Conservation (phyloP, 208 protist species). For the Crithidia thermophila region DNA sequence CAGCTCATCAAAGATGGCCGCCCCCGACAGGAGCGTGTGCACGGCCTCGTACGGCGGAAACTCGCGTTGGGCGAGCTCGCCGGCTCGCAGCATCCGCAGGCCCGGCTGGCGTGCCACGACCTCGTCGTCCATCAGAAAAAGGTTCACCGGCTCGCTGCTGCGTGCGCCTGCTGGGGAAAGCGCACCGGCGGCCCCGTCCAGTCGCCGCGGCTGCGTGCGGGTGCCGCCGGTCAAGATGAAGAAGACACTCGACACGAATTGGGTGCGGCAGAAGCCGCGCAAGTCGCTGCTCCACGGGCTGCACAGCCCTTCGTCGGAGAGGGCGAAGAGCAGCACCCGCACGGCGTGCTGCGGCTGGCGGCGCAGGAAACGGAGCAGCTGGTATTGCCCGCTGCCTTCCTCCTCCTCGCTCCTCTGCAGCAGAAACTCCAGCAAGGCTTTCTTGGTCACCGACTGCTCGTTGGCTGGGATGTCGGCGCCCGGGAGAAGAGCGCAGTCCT, state of each 20-base stretch:
- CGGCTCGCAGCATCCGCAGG: conserved; percentile 19
- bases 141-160: conserved; percentile 1
- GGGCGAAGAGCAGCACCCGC: conserved; percentile 34
- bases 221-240: conserved; percentile 30
- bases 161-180: neutral
- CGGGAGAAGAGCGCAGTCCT: conserved; percentile 35
- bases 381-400: no score
- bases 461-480: conserved; percentile 31
- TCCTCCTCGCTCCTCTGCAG: conserved; percentile 10
- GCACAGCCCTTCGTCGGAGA: conserved; percentile 45
- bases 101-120: neutral
- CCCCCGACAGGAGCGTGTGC: conserved; percentile 32
- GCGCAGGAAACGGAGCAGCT: conserved; percentile 40
- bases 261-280: conserved; percentile 19
- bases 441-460: conserved; percentile 34
- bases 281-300: conserved; percentile 41
- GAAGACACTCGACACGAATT: conserved; percentile 33
- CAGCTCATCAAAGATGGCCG: conserved; percentile 28
- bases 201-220: conserved; percentile 15
- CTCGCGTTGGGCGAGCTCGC: conserved; percentile 41
- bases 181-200: no score
- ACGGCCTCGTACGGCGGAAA: conserved; percentile 56
- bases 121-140: conserved; percentile 17
- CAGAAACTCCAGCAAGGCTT: conserved; percentile 42
- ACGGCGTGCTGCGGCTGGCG: conserved; percentile 38